These are phyloP conservation scores for Tuber umbilicatum DNA, from an alignment of 495 filamentous ascomycete genomes.

Conservation along the genomic window DNA sequence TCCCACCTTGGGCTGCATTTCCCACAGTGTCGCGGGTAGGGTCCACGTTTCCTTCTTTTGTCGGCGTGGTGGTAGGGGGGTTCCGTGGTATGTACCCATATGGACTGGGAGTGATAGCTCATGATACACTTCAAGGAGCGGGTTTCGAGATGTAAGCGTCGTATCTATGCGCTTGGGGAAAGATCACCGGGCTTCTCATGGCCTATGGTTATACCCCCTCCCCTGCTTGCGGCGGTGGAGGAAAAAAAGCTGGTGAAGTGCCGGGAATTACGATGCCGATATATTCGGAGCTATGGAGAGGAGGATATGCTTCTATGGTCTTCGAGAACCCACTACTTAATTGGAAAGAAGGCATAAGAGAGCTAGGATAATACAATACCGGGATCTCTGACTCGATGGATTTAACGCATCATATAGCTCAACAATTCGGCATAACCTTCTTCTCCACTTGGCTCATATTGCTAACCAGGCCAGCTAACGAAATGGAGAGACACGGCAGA, in stretches of 20 bases:
- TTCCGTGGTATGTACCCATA: background rate
- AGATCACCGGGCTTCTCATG: background rate
- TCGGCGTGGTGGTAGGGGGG: background rate
- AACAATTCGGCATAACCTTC: background rate
- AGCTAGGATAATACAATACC: background rate
- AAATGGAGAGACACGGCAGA: background rate
- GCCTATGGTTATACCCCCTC: background rate
- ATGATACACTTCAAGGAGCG: background rate
- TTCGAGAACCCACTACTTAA: background rate
- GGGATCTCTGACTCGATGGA: background rate
- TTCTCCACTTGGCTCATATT: background rate
- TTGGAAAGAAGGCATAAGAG: background rate
- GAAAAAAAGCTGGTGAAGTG: background rate
- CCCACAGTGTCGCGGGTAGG: background rate
- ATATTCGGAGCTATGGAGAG: background rate
- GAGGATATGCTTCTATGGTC: background rate
- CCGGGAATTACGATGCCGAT: background rate
- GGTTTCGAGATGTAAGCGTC: background rate
- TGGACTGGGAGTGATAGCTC: background rate
- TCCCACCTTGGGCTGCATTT: background rate
- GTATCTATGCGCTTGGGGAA: background rate
- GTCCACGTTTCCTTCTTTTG: background rate
- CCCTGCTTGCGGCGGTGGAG: background rate
- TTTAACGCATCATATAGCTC: background rate
- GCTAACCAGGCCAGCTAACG: background rate